Conservation (phyloP, 331 rosid species). For the Acacia concinna region DNA sequence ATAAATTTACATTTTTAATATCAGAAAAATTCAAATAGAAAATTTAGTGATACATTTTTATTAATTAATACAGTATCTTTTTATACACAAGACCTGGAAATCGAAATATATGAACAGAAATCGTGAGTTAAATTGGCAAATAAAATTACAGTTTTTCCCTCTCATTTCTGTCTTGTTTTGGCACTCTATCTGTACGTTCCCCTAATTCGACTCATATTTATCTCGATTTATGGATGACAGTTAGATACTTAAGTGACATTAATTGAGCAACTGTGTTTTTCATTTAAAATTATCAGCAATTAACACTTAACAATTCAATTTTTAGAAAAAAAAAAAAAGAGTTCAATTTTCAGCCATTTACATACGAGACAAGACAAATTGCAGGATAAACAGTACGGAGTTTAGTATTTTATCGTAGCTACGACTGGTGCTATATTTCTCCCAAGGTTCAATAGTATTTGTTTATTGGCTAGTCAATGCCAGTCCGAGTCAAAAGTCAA, state of each 20-base stretch:
- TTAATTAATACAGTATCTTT: too few species aligned
- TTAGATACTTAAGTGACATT: neutral
- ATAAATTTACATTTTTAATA: too few species aligned
- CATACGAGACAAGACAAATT: neutral
- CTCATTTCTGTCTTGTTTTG: too few species aligned
- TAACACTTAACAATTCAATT: too few species aligned
- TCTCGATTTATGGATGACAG: neutral
- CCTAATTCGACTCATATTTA: too few species aligned
- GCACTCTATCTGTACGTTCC: neutral
- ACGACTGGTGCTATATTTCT: neutral
- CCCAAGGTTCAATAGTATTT: neutral
- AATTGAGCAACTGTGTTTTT: neutral
- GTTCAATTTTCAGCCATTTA: neutral
- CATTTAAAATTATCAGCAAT: neutral
- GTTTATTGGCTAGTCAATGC: slow-evolving; percentile 11
- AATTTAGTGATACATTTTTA: too few species aligned
- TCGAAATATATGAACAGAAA: too few species aligned
- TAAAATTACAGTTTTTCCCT: too few species aligned
- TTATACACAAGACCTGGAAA: too few species aligned
- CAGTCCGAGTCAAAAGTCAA: slow-evolving; percentile 31
- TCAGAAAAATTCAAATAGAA: too few species aligned
- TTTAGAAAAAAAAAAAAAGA: too few species aligned
- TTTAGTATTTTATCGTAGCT: neutral
- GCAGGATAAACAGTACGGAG: neutral
- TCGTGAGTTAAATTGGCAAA: too few species aligned